Conservation (phyloP, 257 asterid species). For the Ocimum tenuiflorum region DNA sequence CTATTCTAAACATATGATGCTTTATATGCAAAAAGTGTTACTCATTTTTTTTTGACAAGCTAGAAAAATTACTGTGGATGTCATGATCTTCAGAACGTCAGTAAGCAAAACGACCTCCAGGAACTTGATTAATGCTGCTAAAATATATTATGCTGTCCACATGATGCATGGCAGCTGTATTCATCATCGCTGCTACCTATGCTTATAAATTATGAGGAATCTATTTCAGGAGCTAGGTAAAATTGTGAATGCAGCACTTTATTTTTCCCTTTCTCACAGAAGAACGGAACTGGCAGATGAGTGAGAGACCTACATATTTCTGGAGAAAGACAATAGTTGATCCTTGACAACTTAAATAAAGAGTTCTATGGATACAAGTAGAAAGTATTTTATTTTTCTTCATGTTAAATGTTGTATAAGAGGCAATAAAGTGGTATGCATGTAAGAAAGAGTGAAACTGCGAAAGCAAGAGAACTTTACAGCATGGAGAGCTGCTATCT, state of each 20-base stretch:
- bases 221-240: neutral
- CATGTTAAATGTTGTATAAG: neutral
- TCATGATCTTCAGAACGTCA: neutral
- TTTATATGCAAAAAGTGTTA: neutral
- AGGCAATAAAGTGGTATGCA: constrained; percentile 8
- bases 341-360: neutral
- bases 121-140: too few species aligned
- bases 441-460: neutral
- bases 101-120: neutral
- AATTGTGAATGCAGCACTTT: neutral
- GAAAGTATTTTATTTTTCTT: neutral
- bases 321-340: neutral
- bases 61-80: neutral
- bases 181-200: neutral
- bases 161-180: neutral
- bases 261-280: neutral
- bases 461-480: neutral
- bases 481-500: neutral
- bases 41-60: neutral
- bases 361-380: neutral
- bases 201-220: neutral
- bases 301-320: neutral
- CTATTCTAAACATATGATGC: neutral
- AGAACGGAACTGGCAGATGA: neutral
- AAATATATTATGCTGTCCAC: neutral